Conservation (phyloP, 2,329 filamentous ascomycete genomes). For the Pseudocercospora cruenta region DNA sequence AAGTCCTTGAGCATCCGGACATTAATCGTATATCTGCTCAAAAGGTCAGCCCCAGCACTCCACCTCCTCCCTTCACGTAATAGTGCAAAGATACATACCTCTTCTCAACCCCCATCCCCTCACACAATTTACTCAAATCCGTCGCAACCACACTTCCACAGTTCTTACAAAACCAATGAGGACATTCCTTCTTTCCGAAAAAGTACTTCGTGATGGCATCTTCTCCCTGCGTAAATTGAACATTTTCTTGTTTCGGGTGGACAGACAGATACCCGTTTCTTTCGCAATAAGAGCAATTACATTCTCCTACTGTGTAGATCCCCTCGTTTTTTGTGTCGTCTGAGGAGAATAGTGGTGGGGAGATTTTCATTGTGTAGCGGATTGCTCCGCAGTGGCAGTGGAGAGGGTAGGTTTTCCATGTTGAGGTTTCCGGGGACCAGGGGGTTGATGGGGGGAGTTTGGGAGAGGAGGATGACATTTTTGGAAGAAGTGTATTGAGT, state of each 20-base stretch:
- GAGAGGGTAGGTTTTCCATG: conserved; percentile 28
- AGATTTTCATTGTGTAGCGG: conserved; percentile 30
- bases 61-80: too few species aligned
- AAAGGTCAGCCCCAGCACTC: not conserved
- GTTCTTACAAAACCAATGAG: conserved; percentile 32
- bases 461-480: not conserved
- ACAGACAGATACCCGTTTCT: conserved; percentile 27
- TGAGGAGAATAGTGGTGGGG: conserved; percentile 31
- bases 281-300: conserved; percentile 33
- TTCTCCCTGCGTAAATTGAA: conserved; percentile 27
- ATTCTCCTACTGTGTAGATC: conserved; percentile 28
- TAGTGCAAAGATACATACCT: too few species aligned
- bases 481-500: not conserved
- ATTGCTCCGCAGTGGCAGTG: conserved; percentile 39
- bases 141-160: conserved; percentile 30
- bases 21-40: conserved; percentile 25
- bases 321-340: conserved; percentile 17
- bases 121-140: conserved; percentile 26
- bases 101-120: conserved; percentile 14
- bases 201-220: conserved; percentile 29
- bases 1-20: conserved; percentile 35
- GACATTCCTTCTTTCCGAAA: conserved; percentile 21
- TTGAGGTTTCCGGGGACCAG: conserved; percentile 25
- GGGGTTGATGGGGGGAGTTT: conserved; percentile 8
- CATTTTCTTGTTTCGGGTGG: conserved; percentile 29